phyloP scores from a whole-genome alignment of 78 protist species.

The Salpingoeca rosetta region DNA sequence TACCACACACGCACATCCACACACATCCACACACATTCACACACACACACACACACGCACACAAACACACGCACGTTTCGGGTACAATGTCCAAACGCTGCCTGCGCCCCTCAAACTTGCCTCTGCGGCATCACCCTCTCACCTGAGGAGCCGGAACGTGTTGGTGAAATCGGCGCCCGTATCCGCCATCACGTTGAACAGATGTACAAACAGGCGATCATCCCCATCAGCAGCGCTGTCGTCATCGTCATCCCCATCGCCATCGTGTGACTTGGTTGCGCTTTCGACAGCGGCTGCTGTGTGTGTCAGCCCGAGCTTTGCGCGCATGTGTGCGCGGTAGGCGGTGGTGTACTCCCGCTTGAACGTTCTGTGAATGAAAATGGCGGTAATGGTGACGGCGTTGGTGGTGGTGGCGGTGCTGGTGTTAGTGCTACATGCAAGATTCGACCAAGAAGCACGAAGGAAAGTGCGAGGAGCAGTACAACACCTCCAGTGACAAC shows the following conservation, averaged over 20 bases:
- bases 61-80: too few species aligned
- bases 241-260: too few species aligned
- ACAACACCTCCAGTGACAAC: background rate
- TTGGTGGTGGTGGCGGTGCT: too few species aligned
- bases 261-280: too few species aligned
- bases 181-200: background rate
- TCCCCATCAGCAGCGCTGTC: background rate
- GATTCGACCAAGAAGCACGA: too few species aligned
- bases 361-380: background rate
- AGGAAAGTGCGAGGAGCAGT: background rate
- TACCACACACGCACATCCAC: background rate
- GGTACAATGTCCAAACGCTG: too few species aligned
- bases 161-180: constrained; percentile 1
- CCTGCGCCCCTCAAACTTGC: too few species aligned
- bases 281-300: too few species aligned
- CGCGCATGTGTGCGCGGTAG: background rate
- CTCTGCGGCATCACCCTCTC: background rate
- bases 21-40: background rate
- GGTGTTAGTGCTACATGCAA: too few species aligned
- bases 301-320: constrained; percentile 4
- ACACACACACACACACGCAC: background rate
- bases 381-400: background rate
- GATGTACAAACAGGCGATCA: background rate
- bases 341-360: background rate
- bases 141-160: constrained; percentile 14